These are phyloP conservation scores for Solanum medicagineum DNA, from an alignment of 257 asterid species.

Conservation along the genomic window DNA sequence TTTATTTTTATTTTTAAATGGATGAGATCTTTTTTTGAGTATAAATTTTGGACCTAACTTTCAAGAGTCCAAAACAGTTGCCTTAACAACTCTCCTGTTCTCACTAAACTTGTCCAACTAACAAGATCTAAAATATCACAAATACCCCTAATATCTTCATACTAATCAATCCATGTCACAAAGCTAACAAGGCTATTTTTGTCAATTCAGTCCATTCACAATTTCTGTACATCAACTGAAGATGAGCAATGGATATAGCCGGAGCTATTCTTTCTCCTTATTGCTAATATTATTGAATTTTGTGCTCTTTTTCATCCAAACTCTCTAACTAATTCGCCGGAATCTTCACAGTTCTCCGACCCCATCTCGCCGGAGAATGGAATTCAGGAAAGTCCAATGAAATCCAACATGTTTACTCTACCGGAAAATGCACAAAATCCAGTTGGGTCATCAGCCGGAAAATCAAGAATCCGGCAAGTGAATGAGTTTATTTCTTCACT, in stretches of 20 bases:
- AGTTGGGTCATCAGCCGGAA: constrained; percentile 1
- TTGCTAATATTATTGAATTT: constrained; percentile 19
- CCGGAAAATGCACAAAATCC: background rate
- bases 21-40: background rate
- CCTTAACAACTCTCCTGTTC: background rate
- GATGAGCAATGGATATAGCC: background rate
- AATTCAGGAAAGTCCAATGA: background rate
- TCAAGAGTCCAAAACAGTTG: background rate
- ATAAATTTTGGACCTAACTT: background rate
- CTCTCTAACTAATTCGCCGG: constrained; percentile 23
- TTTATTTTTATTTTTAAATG: background rate
- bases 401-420: constrained; percentile 15
- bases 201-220: background rate
- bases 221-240: constrained; percentile 19
- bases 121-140: background rate
- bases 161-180: background rate
- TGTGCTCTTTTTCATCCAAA: background rate
- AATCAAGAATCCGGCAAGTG: constrained; percentile 22
- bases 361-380: background rate
- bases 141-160: background rate
- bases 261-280: constrained; percentile 10
- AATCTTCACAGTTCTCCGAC: constrained; percentile 3
- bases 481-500: constrained; percentile 40
- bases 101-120: background rate
- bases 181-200: background rate